Evolutionary conservation across 805 yeast genomes (phyloP).

Genomic region (Starmerella potacharoeniae): DNA sequence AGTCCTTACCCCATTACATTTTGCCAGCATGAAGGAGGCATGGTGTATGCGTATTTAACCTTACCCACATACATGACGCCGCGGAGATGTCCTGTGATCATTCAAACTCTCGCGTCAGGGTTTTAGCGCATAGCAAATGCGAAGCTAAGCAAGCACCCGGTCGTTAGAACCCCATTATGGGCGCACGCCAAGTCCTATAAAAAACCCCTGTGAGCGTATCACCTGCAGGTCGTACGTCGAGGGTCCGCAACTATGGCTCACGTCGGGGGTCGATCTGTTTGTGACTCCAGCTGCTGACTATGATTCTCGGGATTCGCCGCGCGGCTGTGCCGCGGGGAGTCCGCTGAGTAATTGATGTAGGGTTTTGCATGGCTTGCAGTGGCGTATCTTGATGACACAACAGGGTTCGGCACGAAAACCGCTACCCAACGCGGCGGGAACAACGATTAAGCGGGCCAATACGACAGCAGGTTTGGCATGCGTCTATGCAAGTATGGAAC

Average conservation of each 20-base stretch:
- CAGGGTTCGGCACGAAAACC: neutral
- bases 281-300: no score
- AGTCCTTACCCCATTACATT: neutral
- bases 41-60: neutral
- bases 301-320: neutral
- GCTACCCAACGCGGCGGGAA: neutral
- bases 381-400: constrained; percentile 1
- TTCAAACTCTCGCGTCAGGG: neutral
- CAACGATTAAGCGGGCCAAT: constrained; percentile 1
- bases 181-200: neutral
- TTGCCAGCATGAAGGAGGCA: neutral
- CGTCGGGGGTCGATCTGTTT: no score
- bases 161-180: neutral
- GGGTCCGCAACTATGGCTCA: no score
- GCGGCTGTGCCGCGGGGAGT: neutral
- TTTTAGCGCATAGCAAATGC: neutral
- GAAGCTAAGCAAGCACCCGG: neutral
- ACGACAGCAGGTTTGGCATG: neutral
- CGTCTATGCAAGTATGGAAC: neutral
- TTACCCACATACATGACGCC: neutral
- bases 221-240: no score
- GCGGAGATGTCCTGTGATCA: neutral
- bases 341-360: neutral
- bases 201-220: no score
- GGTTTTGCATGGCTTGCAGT: neutral